Percentiles rank a stretch among this genome's conserved stretches.
Conservation (phyloP, 1,139 yeast species). For the Pichia sp. region DNA sequence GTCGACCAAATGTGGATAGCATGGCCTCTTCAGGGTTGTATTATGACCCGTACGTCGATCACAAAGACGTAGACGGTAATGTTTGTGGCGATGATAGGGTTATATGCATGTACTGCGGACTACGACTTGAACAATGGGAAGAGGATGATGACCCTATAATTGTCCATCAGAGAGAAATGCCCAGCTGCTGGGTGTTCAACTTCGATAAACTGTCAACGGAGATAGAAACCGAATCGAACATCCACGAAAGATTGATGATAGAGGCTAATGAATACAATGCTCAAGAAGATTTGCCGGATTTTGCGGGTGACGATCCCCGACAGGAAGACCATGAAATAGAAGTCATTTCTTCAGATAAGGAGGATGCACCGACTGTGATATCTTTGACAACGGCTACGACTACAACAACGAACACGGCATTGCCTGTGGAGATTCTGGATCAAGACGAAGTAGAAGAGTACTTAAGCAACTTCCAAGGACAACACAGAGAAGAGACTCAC, state of each 20-base stretch:
- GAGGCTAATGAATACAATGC: not conserved
- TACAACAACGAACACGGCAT: slow-evolving; percentile 13
- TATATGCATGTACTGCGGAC: slow-evolving; percentile 66
- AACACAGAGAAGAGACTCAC: not conserved
- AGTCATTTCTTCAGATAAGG: not conserved
- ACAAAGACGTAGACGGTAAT: not conserved
- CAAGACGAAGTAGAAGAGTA: slow-evolving; percentile 19
- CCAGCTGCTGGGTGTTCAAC: slow-evolving; percentile 47
- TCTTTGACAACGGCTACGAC: slow-evolving; percentile 9
- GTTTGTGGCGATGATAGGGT: slow-evolving; percentile 53
- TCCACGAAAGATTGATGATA: not conserved
- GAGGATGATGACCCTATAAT: slow-evolving; percentile 56
- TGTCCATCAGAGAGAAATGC: slow-evolving; percentile 47
- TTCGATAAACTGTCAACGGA: not conserved
- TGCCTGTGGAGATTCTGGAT: slow-evolving; percentile 18
- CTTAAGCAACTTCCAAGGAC: slow-evolving; percentile 8
- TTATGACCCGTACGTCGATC: slow-evolving; percentile 39
- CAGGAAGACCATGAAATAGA: slow-evolving; percentile 4
- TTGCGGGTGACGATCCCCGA: not conserved
- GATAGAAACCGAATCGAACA: not conserved
- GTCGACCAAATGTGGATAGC: slow-evolving; percentile 7
- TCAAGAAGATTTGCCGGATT: not conserved
- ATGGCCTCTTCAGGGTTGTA: slow-evolving; percentile 41
- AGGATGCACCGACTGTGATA: slow-evolving; percentile 4
- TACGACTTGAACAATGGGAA: slow-evolving; percentile 71